Conservation (phyloP, 164 flowering plant genomes). For the Tetrastigma voinierianum region DNA sequence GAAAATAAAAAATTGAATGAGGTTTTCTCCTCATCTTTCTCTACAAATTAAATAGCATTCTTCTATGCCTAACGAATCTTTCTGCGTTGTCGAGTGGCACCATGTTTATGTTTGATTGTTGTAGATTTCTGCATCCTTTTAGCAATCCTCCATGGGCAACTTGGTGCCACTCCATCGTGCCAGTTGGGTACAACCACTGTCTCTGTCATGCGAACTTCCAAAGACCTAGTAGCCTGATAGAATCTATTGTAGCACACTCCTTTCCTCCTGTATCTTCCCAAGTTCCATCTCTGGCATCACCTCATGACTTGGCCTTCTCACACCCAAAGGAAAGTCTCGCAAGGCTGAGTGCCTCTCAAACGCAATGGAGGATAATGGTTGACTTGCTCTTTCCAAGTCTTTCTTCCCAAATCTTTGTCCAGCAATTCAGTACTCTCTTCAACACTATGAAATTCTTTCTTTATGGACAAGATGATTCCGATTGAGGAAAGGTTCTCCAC, state of each 20-base stretch:
- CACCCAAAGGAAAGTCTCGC: slow-evolving; percentile 3
- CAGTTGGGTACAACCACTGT: background rate
- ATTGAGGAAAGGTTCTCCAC: too few relatives aligned
- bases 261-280: too few relatives aligned
- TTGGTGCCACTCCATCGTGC: slow-evolving; percentile 4
- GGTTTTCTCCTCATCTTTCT: too few relatives aligned
- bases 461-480: too few relatives aligned
- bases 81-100: background rate
- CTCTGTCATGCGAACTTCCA: background rate
- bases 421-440: too few relatives aligned
- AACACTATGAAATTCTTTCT: too few relatives aligned
- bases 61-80: background rate
- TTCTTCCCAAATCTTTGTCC: background rate
- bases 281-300: too few relatives aligned
- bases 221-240: background rate
- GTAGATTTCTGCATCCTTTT: background rate
- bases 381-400: background rate
- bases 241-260: too few relatives aligned
- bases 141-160: background rate
- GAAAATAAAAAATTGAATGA: background rate
- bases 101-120: background rate
- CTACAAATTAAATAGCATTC: too few relatives aligned
- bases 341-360: slow-evolving; percentile 2
- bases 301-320: too few relatives aligned
- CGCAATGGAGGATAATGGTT: background rate